Conservation (phyloP, 139 green algal species). For the Picochlorum costavermella region DNA sequence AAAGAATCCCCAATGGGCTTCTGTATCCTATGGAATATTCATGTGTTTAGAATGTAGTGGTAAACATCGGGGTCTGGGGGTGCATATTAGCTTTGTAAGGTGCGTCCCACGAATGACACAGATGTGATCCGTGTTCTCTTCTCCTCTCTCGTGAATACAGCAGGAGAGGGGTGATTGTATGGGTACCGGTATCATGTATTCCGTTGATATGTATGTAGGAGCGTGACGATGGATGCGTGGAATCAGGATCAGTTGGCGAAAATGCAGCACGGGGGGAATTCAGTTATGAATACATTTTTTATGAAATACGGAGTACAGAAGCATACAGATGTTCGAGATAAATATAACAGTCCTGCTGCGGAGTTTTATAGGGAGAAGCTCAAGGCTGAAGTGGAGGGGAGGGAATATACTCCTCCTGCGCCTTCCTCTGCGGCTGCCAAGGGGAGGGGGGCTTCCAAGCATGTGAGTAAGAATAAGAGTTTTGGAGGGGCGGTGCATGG, state of each 20-base stretch:
- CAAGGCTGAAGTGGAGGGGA: constrained; percentile 66
- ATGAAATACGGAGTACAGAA: constrained; percentile 86
- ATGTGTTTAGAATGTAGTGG: constrained; percentile 98
- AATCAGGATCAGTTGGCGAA: constrained; percentile 79
- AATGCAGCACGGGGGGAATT: constrained; percentile 92
- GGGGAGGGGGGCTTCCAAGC: constrained; percentile 7
- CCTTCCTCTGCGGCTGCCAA: constrained; percentile 6
- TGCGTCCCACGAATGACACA: constrained; percentile 19
- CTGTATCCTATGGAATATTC: constrained; percentile 93
- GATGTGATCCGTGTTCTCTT: too few relatives aligned
- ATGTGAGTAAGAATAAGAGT: background rate
- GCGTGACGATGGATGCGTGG: constrained; percentile 96
- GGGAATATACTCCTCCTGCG: constrained; percentile 59
- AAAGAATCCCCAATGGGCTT: constrained; percentile 92
- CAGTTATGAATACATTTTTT: constrained; percentile 79
- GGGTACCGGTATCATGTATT: too few relatives aligned
- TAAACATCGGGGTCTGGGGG: constrained; percentile 86
- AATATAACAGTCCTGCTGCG: constrained; percentile 81
- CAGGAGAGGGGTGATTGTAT: too few relatives aligned
- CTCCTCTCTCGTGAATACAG: too few relatives aligned
- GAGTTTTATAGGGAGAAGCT: constrained; percentile 84
- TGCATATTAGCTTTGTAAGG: constrained; percentile 97
- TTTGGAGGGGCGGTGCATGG: constrained; percentile 4
- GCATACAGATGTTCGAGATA: constrained; percentile 75
- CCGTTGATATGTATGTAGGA: constrained; percentile 40